Conservation (phyloP, 2,329 filamentous ascomycete species). For the Xylariaceae sp. region DNA sequence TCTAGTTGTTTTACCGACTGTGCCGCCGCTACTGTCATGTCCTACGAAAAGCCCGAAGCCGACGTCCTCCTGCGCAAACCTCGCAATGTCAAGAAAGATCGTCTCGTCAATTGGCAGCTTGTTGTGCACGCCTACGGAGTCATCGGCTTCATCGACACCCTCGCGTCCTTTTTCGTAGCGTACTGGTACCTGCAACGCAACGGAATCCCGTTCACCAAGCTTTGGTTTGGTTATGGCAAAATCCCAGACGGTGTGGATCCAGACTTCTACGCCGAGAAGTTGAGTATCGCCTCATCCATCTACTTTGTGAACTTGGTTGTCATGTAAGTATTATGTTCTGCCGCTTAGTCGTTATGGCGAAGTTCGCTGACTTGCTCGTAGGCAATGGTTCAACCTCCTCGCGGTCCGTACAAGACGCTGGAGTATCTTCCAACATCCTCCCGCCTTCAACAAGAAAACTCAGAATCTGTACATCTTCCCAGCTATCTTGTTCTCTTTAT, state of each 20-base stretch:
- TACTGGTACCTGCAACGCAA: conserved; percentile 62
- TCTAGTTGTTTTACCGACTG: conserved; percentile 73
- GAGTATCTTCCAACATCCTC: conserved; percentile 69
- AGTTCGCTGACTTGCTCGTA: conserved; percentile 5
- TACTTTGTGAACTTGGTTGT: conserved; percentile 80
- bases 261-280: conserved; percentile 50
- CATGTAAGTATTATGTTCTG: conserved; percentile 49
- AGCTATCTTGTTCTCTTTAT: conserved; percentile 64
- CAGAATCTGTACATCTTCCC: conserved; percentile 68
- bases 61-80: conserved; percentile 68
- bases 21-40: conserved; percentile 66
- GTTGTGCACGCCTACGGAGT: conserved; percentile 70
- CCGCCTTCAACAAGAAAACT: conserved; percentile 59
- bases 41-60: conserved; percentile 73
- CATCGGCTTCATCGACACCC: conserved; percentile 60
- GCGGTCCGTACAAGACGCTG: conserved; percentile 62
- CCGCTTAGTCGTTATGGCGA: background rate
- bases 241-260: conserved; percentile 47
- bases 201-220: conserved; percentile 59
- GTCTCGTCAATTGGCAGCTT: conserved; percentile 69
- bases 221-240: conserved; percentile 66
- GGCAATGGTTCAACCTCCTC: conserved; percentile 73
- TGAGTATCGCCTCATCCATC: conserved; percentile 66
- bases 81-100: conserved; percentile 64
- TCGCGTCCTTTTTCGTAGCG: conserved; percentile 59